These are phyloP conservation scores for Dryas octopetala DNA, from an alignment of 306 rosid genomes.

Conservation along the genomic window DNA sequence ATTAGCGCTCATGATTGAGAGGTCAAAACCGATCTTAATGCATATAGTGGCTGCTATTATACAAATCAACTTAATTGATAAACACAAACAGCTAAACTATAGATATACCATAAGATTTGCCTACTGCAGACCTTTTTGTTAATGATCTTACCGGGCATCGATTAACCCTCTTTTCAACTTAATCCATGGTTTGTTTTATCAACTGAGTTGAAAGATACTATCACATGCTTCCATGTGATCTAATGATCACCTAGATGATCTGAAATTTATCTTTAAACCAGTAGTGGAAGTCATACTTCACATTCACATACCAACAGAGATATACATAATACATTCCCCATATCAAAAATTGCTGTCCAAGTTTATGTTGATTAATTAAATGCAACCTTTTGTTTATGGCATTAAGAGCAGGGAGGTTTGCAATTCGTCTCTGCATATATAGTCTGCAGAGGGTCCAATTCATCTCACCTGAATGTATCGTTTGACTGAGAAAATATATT, in stretches of 20 bases:
- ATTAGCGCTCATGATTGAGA: background rate
- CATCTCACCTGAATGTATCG: no score
- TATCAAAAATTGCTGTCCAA: background rate
- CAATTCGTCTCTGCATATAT: no score
- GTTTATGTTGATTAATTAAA: no score
- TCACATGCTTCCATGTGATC: slow-evolving; percentile 6
- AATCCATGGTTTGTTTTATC: background rate
- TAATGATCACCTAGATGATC: background rate
- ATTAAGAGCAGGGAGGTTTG: no score
- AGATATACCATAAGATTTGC: background rate
- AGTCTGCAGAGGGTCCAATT: no score
- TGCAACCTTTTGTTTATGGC: no score
- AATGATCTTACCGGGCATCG: background rate
- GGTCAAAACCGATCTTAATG: no score
- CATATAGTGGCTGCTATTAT: no score
- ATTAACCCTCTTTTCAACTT: background rate
- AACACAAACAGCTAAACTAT: background rate
- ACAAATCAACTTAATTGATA: no score
- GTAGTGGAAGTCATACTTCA: background rate
- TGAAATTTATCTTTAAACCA: background rate
- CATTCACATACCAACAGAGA: background rate
- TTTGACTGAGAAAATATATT: background rate
- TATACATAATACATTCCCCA: background rate
- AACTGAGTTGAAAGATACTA: background rate
- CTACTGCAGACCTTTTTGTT: background rate